phyloP scores from a whole-genome alignment of 495 filamentous ascomycete species.

The Penicillium bialowiezense region DNA sequence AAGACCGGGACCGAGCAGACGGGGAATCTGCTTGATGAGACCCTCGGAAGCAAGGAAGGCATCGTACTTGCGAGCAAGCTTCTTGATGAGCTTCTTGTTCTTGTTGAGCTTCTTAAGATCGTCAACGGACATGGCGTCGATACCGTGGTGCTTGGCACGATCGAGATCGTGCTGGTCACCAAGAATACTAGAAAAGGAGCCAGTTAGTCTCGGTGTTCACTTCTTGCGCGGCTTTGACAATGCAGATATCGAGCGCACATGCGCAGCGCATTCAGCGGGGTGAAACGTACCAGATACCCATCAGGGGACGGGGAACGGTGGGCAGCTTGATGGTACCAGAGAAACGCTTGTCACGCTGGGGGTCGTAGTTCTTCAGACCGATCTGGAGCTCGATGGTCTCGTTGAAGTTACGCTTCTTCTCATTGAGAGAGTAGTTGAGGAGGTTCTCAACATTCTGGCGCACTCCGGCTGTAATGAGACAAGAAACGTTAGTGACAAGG shows the following conservation, averaged over 20 bases:
- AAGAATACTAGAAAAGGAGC: constrained; percentile 61
- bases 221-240: not conserved
- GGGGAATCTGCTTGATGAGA: constrained; percentile 98
- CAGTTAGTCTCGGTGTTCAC: not conserved
- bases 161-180: constrained; percentile 99
- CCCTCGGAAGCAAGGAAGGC: constrained; percentile 94
- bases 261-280: not conserved
- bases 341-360: constrained; percentile 99
- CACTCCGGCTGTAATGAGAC: constrained; percentile 75
- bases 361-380: constrained; percentile 99
- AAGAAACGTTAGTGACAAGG: constrained; percentile 21
- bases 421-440: constrained; percentile 89
- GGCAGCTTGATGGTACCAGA: constrained; percentile 96
- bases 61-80: constrained; percentile 99
- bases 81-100: constrained; percentile 99
- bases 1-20: constrained; percentile 96
- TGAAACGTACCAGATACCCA: constrained; percentile 78
- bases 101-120: constrained; percentile 99
- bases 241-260: not conserved
- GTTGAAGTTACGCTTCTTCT: constrained; percentile 99
- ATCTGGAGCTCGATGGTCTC: constrained; percentile 92
- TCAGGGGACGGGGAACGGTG: constrained; percentile 83
- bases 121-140: constrained; percentile 96
- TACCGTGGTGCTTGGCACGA: constrained; percentile 94
- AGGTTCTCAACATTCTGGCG: constrained; percentile 87